phyloP scores from a whole-genome alignment of 148 eudicot species.

The Heliamphora exappendiculata region DNA sequence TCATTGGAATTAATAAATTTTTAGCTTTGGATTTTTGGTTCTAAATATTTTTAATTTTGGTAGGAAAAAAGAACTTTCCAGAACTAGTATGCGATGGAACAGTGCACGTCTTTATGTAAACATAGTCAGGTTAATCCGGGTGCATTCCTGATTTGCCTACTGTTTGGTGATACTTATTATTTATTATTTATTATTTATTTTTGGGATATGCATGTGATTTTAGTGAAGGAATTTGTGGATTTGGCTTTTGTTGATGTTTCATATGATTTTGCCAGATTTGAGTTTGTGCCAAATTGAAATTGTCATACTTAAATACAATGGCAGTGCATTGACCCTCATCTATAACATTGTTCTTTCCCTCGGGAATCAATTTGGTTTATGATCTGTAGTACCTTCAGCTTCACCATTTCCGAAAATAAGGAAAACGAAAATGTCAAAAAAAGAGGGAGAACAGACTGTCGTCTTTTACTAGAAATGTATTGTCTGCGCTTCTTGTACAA shows the following conservation, averaged over 20 bases:
- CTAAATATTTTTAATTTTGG: neutral
- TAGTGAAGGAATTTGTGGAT: neutral
- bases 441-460: neutral
- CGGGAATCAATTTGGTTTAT: neutral
- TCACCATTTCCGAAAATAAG: neutral
- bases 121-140: neutral
- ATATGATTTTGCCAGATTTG: too few species aligned
- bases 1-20: neutral
- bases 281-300: too few species aligned
- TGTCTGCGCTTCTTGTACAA: neutral
- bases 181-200: neutral
- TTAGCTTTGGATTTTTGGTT: neutral
- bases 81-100: neutral
- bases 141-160: neutral
- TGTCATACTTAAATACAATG: neutral
- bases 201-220: neutral
- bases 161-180: neutral
- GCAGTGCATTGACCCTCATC: neutral
- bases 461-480: neutral
- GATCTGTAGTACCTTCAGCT: neutral
- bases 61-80: neutral
- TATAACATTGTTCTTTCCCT: neutral
- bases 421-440: neutral
- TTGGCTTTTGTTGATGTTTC: too few species aligned
- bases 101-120: neutral